Conservation (phyloP, 108 stramenopile species). For the Fragilariopsis cylindrus region DNA sequence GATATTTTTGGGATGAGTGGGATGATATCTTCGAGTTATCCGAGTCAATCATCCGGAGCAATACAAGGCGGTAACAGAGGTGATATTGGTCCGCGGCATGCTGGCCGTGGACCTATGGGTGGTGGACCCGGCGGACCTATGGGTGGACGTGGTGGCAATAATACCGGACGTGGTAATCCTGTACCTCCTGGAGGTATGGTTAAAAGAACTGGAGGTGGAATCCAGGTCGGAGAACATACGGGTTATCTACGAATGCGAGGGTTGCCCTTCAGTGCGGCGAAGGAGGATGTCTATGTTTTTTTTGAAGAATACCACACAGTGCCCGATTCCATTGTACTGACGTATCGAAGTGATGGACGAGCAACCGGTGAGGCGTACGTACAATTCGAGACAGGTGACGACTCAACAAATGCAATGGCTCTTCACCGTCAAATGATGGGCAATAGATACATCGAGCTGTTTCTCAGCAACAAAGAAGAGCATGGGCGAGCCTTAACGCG, state of each 20-base stretch:
- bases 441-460: constrained; percentile 93
- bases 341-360: constrained; percentile 90
- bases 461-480: constrained; percentile 94
- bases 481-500: constrained; percentile 76
- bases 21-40: constrained; percentile 16
- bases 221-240: constrained; percentile 88
- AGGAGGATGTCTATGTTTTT: constrained; percentile 88
- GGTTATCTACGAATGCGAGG: constrained; percentile 92
- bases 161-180: constrained; percentile 28
- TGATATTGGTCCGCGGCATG: constrained; percentile 22
- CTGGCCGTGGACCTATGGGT: constrained; percentile 39
- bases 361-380: constrained; percentile 94
- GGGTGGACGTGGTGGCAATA: constrained; percentile 29
- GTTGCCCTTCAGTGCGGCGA: constrained; percentile 88
- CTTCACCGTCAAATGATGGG: constrained; percentile 89
- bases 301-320: constrained; percentile 83
- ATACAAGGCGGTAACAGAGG: constrained; percentile 27
- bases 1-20: constrained; percentile 19
- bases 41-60: constrained; percentile 11
- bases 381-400: constrained; percentile 78
- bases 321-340: constrained; percentile 81
- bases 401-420: constrained; percentile 81
- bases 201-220: constrained; percentile 77
- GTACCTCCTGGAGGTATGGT: constrained; percentile 15
- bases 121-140: constrained; percentile 24